Evolutionary conservation across 2,329 filamentous ascomycete species (phyloP), one percentile per base, ranked within the genome.

Genomic region (Fusarium sp.): DNA sequence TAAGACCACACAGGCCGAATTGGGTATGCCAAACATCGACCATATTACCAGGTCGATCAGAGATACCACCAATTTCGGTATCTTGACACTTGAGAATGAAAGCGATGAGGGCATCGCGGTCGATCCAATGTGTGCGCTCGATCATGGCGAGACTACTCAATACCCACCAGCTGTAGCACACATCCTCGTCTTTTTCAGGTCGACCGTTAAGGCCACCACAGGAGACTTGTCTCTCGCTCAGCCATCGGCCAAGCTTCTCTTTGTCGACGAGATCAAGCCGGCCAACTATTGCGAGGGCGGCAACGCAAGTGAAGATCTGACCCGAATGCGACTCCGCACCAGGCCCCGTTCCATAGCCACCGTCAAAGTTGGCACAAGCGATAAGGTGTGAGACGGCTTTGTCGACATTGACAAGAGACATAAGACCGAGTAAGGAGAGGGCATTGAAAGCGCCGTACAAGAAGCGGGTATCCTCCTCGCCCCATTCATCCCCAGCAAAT

Each of bases 111-210:
- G 93, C 93, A 63, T 91, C 86, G 54, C 91, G 89, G 83, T 99
- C 94, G 79, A 99, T 97, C 96, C 96, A 99, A 80, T 98, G 93
- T 58, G 94, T 87, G 61, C 92, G 91, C 59, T 88, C 91, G 74
- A 99, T 93, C 87, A 98, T 98, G 49, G 93, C 92, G 74, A 99
- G 84, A 80, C 95, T 97, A 79, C 93, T 95, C 78, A 95, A 85
- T 47, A 98, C 96, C 96, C 96, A 99, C 96, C 96, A 99, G 80
- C 94, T 97, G 83, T 99, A 99, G 84, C 96, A 99, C 18, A 97
- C 95, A 80, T 99, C 96, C 80, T 97, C 95, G 70, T 93, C 84
- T 85, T 99, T 99, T 83, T 98, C 96, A 1, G 96, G 96, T 53
- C 96, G 89, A 5, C 96, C 96, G 80, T 99, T 99, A 55, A 99